Evolutionary conservation across 495 filamentous ascomycete genomes (phyloP).

Genomic region (Penicillium salamii): DNA sequence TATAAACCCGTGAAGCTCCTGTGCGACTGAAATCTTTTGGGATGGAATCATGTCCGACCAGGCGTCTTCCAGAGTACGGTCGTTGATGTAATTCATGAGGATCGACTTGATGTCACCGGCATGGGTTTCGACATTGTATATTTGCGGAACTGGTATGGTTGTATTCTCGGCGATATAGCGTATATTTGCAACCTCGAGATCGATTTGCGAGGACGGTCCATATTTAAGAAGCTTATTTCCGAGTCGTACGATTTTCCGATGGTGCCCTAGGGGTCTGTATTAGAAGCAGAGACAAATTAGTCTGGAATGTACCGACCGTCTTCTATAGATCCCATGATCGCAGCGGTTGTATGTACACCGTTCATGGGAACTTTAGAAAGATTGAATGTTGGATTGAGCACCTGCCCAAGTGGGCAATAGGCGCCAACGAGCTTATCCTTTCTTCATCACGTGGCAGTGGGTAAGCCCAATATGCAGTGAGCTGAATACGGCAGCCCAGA

Average conservation of each 20-base stretch:
- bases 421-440: neutral
- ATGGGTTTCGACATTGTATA: neutral
- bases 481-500: neutral
- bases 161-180: neutral
- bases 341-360: no score
- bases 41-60: neutral
- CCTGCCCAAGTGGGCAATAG: neutral
- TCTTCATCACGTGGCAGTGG: neutral
- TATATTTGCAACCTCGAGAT: constrained; percentile 1
- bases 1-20: constrained; percentile 1
- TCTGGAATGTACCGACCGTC: neutral
- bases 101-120: neutral
- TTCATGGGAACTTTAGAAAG: no score
- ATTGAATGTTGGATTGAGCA: neutral
- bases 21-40: neutral
- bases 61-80: neutral
- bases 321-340: neutral
- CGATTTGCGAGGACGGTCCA: neutral
- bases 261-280: neutral
- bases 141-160: neutral
- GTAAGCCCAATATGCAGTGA: neutral
- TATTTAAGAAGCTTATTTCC: neutral
- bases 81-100: neutral
- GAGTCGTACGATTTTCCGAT: neutral
- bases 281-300: neutral